Evolutionary conservation across 129 eudicot genomes (phyloP).

Genomic region (Centrapalus pauciflorus): DNA sequence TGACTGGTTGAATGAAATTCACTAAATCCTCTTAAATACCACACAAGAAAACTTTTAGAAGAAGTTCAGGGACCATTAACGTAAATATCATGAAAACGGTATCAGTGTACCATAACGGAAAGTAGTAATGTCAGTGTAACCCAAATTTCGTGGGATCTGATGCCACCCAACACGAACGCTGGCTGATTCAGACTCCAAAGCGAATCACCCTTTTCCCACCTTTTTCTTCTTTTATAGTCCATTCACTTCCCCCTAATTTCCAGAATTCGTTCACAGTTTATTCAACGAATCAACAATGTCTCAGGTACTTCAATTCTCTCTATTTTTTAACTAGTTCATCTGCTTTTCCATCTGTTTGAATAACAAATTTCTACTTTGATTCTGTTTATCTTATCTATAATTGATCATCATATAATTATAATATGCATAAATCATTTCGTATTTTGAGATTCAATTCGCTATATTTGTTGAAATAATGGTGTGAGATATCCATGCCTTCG

Average conservation of each 20-base stretch:
- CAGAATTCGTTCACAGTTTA: background rate
- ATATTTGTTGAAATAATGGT: background rate
- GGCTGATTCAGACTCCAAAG: conserved; percentile 33
- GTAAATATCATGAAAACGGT: background rate
- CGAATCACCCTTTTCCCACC: conserved; percentile 10
- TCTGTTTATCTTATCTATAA: background rate
- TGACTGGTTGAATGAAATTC: no score
- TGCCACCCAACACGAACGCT: conserved; percentile 19
- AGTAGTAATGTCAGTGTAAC: no score
- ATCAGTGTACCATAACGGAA: no score
- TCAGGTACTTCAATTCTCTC: conserved; percentile 19
- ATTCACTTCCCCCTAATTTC: background rate
- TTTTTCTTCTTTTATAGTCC: conserved; percentile 5
- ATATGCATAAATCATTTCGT: background rate
- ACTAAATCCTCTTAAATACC: no score
- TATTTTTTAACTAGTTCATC: background rate
- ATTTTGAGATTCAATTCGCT: background rate
- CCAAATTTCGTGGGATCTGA: conserved; percentile 27
- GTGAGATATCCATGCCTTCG: no score
- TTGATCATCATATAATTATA: background rate
- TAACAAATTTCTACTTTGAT: background rate
- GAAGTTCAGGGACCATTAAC: background rate
- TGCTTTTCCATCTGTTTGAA: background rate
- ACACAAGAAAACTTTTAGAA: background rate
- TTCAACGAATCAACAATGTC: conserved; percentile 17